Evolutionary conservation across 805 yeast species (phyloP).

Genomic region (Scheffersomyces stipitis): DNA sequence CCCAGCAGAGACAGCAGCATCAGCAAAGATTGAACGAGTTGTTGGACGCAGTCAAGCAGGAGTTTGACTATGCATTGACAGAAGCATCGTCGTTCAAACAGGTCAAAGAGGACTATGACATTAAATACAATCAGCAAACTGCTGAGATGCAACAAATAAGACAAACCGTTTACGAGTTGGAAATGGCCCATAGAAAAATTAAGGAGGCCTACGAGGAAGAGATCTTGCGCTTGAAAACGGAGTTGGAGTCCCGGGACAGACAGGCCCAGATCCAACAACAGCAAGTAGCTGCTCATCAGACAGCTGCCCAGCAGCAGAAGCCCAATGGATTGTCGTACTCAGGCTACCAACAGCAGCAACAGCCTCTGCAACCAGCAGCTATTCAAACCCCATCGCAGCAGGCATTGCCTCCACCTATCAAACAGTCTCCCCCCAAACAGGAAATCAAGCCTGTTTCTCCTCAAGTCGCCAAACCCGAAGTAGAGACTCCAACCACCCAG

Average conservation of each 20-base stretch:
- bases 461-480: slow-evolving; percentile 16
- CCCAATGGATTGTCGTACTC: slow-evolving; percentile 11
- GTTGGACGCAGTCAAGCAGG: slow-evolving; percentile 88
- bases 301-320: slow-evolving; percentile 25
- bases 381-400: slow-evolving; percentile 6
- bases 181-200: slow-evolving; percentile 90
- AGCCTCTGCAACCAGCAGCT: slow-evolving; percentile 12
- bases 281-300: slow-evolving; percentile 45
- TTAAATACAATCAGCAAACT: slow-evolving; percentile 86
- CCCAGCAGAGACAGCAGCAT: slow-evolving; percentile 40
- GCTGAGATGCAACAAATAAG: slow-evolving; percentile 92
- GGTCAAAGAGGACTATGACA: slow-evolving; percentile 91
- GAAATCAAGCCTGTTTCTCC: slow-evolving; percentile 14
- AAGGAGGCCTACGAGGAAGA: slow-evolving; percentile 96
- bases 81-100: slow-evolving; percentile 85
- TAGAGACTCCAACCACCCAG: slow-evolving; percentile 10
- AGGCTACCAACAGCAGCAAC: slow-evolving; percentile 15
- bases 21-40: slow-evolving; percentile 67
- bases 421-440: slow-evolving; percentile 17
- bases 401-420: slow-evolving; percentile 13
- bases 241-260: slow-evolving; percentile 79
- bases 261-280: slow-evolving; percentile 38
- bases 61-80: slow-evolving; percentile 78
- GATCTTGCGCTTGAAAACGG: slow-evolving; percentile 78
- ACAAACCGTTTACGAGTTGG: slow-evolving; percentile 91